A percentile compares a stretch with the other conserved stretches of the same genome.
Conservation (phyloP, 1,284 basidiomycete genomes). For the Athelia psychrophila region DNA sequence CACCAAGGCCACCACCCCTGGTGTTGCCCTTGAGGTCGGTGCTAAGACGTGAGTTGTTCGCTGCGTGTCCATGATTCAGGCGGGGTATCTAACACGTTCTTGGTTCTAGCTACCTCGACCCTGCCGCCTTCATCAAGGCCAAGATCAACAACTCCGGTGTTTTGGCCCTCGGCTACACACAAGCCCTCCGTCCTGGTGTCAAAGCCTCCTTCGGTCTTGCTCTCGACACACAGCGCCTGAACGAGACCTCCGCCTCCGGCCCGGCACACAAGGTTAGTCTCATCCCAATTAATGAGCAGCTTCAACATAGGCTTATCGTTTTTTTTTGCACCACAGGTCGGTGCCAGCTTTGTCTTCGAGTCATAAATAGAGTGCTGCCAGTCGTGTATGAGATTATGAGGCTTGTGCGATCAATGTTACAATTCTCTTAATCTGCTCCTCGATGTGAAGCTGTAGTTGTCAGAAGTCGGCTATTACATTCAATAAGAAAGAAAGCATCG, state of each 20-base stretch:
- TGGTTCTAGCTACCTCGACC: slow-evolving; percentile 71
- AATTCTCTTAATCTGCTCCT: too few relatives aligned
- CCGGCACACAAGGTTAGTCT: slow-evolving; percentile 66
- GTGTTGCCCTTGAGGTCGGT: slow-evolving; percentile 94
- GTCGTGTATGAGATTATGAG: too few relatives aligned
- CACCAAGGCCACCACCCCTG: slow-evolving; percentile 85
- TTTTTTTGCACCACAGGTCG: slow-evolving; percentile 42
- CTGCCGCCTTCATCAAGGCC: slow-evolving; percentile 92
- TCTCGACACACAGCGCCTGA: slow-evolving; percentile 87
- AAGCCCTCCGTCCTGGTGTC: slow-evolving; percentile 92
- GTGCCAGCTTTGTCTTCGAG: slow-evolving; percentile 73
- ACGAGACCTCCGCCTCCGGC: slow-evolving; percentile 60
- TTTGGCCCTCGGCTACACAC: slow-evolving; percentile 89
- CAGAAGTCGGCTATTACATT: too few relatives aligned
- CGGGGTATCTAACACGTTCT: slow-evolving; percentile 3
- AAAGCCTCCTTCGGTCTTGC: slow-evolving; percentile 93
- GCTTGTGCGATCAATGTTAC: too few relatives aligned
- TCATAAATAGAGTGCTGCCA: slow-evolving; percentile 36
- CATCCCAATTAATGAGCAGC: background rate
- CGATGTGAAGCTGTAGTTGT: too few relatives aligned
- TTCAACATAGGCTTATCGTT: too few relatives aligned
- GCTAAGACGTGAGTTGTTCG: slow-evolving; percentile 77
- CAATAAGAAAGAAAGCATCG: too few relatives aligned
- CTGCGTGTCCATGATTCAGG: background rate
- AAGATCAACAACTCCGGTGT: slow-evolving; percentile 99